Base-by-base conservation (phyloP, 106 monocot species). In the Acanthochlamys bracteata region DNA sequence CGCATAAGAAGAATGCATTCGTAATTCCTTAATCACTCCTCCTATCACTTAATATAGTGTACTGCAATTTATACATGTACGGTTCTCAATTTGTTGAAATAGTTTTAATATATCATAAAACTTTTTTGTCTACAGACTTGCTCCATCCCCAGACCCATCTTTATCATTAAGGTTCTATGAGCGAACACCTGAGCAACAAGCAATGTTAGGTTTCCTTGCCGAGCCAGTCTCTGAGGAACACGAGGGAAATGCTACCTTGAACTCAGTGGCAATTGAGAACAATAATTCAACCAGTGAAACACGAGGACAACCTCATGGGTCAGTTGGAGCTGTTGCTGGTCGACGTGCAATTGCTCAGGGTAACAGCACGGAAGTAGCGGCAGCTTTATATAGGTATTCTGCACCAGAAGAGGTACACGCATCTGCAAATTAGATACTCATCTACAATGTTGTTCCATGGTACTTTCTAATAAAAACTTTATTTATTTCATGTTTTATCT, bases 371-470 rank as follows among this genome's bases (percentile, higher is more conserved):
- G 75, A 92, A 69, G 75, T 83, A 69, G 76, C 91, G 53, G 76
- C 68, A 41, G 82, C 80, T 60, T 70, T 98, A 16, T 98, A 79
- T 68, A 88, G 92, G 61, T 98, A 98, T 65, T 80, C 98, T 54
- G 83, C 98, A 59, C 98, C 98, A 46, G 98, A 98, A 76, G 98
- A 98, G 88, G 98, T 98, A 71, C 51, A 27, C 39, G 19, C 20
- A 58, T 43, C 43, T n/a, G n/a, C n/a, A n/a, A n/a, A n/a, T n/a
- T n/a, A n/a, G n/a, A n/a, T n/a, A n/a, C n/a, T n/a, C n/a, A n/a
- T n/a, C n/a, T n/a, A n/a, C n/a, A n/a, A n/a, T n/a, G n/a, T n/a
- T n/a, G n/a, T n/a, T n/a, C n/a, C n/a, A n/a, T n/a, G n/a, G n/a
- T n/a, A n/a, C n/a, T n/a, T n/a, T n/a, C n/a, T n/a, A n/a, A 43